Conservation (phyloP, 345 rosid genomes). For the Citrus unshiu region DNA sequence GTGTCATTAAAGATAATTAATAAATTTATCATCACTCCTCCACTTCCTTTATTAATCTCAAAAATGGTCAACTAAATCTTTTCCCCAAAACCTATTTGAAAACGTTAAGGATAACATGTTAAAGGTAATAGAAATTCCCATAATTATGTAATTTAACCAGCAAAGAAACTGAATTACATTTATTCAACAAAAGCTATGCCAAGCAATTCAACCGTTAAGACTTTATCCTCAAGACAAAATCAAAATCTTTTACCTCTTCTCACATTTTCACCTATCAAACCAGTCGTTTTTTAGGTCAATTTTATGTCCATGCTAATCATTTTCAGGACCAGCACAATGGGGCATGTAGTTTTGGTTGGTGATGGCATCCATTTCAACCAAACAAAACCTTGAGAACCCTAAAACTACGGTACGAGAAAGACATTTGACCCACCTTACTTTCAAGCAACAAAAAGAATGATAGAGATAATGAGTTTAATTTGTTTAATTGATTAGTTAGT, state of each 20-base stretch:
- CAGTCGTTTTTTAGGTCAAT: background rate
- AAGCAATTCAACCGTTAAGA: background rate
- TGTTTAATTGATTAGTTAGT: background rate
- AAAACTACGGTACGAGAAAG: conserved; percentile 14
- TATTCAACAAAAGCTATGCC: too few relatives aligned
- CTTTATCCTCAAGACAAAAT: background rate
- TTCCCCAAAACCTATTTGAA: background rate
- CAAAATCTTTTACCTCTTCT: background rate
- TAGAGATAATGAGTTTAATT: background rate
- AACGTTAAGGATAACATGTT: background rate
- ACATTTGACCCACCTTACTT: conserved; percentile 34
- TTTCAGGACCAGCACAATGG: conserved; percentile 1
- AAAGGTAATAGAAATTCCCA: background rate
- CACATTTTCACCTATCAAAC: background rate
- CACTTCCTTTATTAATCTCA: too few relatives aligned
- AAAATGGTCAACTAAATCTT: background rate
- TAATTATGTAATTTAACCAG: background rate
- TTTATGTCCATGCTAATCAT: conserved; percentile 14
- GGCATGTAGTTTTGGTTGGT: conserved; percentile 15
- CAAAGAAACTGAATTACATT: too few relatives aligned
- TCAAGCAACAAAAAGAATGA: conserved; percentile 14
- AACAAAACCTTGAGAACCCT: conserved; percentile 1
- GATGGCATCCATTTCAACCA: conserved; percentile 12
- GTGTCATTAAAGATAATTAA: conserved; percentile 37
- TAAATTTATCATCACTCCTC: conserved; percentile 4